Conservation (phyloP, 2,329 filamentous ascomycete species). For the Lojkania enalia region DNA sequence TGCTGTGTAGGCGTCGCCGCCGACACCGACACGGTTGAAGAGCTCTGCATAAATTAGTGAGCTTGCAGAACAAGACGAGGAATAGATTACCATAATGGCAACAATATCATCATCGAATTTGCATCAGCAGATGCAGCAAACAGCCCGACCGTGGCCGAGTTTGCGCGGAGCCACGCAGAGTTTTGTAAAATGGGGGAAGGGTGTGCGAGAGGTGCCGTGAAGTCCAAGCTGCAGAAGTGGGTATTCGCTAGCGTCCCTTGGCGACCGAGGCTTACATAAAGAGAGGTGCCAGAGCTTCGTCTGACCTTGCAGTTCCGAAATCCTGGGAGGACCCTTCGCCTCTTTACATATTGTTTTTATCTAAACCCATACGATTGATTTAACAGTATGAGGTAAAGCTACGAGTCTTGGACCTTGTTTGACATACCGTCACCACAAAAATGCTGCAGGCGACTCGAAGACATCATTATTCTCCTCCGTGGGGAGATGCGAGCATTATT, state of each 20-base stretch:
- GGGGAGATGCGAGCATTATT: conserved; percentile 95
- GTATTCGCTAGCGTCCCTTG: background rate
- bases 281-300: no score
- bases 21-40: conserved; percentile 72
- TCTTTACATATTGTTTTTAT: no score
- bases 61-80: conserved; percentile 15
- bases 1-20: conserved; percentile 71
- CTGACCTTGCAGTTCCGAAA: no score
- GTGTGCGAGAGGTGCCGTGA: conserved; percentile 24
- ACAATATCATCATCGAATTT: conserved; percentile 38
- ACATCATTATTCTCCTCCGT: conserved; percentile 88
- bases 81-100: conserved; percentile 40
- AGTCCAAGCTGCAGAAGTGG: conserved; percentile 9
- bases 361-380: no score
- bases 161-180: conserved; percentile 32
- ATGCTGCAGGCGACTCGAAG: no score
- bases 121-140: conserved; percentile 36
- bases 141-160: conserved; percentile 39
- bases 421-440: no score
- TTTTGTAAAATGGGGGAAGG: conserved; percentile 29
- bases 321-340: no score
- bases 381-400: no score
- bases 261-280: background rate
- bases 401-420: no score
- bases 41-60: conserved; percentile 50